These are phyloP conservation scores for Eragrostis tef DNA, from an alignment of 202 grass and related monocot genomes.

Conservation along the genomic window DNA sequence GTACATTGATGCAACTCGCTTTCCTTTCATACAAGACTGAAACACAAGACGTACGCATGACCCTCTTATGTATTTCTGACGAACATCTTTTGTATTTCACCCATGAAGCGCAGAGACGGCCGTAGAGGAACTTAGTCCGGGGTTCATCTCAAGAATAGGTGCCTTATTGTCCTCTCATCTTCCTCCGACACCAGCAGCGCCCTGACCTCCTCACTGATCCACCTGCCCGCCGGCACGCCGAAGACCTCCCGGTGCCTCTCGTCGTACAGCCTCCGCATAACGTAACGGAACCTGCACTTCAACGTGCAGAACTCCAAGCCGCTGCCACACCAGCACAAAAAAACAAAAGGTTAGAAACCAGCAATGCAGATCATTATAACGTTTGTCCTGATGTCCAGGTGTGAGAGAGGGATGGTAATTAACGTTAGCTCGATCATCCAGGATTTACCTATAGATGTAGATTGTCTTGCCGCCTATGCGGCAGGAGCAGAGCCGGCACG, in stretches of 20 bases:
- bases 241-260: neutral
- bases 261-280: neutral
- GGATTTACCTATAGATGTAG: conserved; percentile 23
- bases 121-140: too few species aligned
- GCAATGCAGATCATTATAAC: neutral
- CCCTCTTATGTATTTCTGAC: too few species aligned
- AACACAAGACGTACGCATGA: too few species aligned
- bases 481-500: neutral
- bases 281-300: conserved; percentile 24
- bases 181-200: neutral
- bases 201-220: neutral
- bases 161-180: neutral
- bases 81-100: too few species aligned
- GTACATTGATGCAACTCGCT: too few species aligned
- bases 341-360: neutral
- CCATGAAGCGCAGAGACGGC: too few species aligned
- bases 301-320: conserved; percentile 20
- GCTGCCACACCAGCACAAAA: neutral
- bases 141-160: conserved; percentile 18
- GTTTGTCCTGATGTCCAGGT: too few species aligned
- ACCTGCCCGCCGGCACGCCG: neutral
- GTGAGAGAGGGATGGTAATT: too few species aligned
- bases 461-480: neutral
- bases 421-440: neutral
- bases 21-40: too few species aligned